Evolutionary conservation across 73 alveolate species (phyloP).

Genomic region (Paramecium bursaria): DNA sequence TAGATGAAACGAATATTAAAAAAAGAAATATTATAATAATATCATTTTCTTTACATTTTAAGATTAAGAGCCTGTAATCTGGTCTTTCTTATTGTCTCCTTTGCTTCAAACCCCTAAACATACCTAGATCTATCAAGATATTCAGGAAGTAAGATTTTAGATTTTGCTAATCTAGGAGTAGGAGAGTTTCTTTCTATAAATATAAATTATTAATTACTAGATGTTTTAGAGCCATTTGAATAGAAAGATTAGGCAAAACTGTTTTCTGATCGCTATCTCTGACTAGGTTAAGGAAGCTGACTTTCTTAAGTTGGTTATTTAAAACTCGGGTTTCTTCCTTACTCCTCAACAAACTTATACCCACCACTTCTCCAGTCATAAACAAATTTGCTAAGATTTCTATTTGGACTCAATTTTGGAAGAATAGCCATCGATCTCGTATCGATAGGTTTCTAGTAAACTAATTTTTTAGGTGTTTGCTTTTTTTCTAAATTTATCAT

Average conservation of each 20-base stretch:
- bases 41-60: too few relatives aligned
- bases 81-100: too few relatives aligned
- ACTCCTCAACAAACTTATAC: conserved; percentile 7
- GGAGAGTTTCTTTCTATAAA: conserved; percentile 2
- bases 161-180: too few relatives aligned
- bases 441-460: conserved; percentile 22
- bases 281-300: background rate
- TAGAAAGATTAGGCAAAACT: conserved; percentile 33
- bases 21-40: too few relatives aligned
- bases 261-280: background rate
- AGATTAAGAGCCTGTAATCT: too few relatives aligned
- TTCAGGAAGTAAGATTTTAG: too few relatives aligned
- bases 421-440: conserved; percentile 23
- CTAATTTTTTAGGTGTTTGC: background rate
- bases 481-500: conserved; percentile 1
- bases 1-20: too few relatives aligned
- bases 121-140: too few relatives aligned
- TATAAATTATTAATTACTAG: background rate
- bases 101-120: too few relatives aligned
- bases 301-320: conserved; percentile 4
- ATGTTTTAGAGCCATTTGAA: background rate
- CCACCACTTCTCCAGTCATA: conserved; percentile 63
- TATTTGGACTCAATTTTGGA: conserved; percentile 25
- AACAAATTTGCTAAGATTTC: conserved; percentile 38
- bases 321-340: too few relatives aligned